Percentiles rank a stretch among this genome's conserved stretches.
phyloP scores from a whole-genome alignment of 1,284 basidiomycete genomes.

The Tremellales sp. region DNA sequence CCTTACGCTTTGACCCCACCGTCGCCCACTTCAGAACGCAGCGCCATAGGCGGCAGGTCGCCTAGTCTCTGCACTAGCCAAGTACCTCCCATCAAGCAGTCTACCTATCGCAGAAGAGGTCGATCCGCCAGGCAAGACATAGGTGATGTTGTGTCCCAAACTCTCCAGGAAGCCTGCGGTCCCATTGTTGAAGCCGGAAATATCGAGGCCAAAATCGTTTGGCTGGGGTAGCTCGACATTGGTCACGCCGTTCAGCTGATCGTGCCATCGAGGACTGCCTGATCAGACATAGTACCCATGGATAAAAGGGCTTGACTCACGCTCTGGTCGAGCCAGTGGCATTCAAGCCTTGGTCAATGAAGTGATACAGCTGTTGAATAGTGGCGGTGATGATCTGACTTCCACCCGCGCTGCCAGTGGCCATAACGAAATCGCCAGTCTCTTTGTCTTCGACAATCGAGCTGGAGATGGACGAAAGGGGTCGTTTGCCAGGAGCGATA shows the following conservation, averaged over 20 bases:
- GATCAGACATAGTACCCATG: too few relatives aligned
- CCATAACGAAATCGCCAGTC: slow-evolving; percentile 42
- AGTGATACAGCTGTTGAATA: slow-evolving; percentile 40
- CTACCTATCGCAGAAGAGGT: slow-evolving; percentile 23
- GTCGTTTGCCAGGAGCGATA: slow-evolving; percentile 46
- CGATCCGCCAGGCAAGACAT: slow-evolving; percentile 19
- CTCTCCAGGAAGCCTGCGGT: slow-evolving; percentile 37
- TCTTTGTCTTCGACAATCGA: slow-evolving; percentile 43
- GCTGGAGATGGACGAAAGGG: slow-evolving; percentile 45
- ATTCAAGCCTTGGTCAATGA: slow-evolving; percentile 32
- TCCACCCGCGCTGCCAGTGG: slow-evolving; percentile 48
- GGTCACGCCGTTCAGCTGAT: slow-evolving; percentile 45
- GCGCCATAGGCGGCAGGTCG: neutral
- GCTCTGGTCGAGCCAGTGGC: slow-evolving; percentile 25
- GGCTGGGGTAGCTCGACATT: slow-evolving; percentile 34
- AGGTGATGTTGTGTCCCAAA: slow-evolving; percentile 44
- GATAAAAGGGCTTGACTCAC: slow-evolving; percentile 9
- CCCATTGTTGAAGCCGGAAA: slow-evolving; percentile 44
- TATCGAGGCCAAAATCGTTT: slow-evolving; percentile 12
- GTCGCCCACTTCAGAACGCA: neutral
- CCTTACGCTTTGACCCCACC: slow-evolving; percentile 1
- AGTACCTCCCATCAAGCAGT: slow-evolving; percentile 18
- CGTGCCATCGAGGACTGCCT: slow-evolving; percentile 47
- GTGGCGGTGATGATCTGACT: slow-evolving; percentile 50
- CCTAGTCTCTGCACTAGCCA: slow-evolving; percentile 16